phyloP scores from a whole-genome alignment of 2,329 filamentous ascomycete species.

The Esteya vermicola region DNA sequence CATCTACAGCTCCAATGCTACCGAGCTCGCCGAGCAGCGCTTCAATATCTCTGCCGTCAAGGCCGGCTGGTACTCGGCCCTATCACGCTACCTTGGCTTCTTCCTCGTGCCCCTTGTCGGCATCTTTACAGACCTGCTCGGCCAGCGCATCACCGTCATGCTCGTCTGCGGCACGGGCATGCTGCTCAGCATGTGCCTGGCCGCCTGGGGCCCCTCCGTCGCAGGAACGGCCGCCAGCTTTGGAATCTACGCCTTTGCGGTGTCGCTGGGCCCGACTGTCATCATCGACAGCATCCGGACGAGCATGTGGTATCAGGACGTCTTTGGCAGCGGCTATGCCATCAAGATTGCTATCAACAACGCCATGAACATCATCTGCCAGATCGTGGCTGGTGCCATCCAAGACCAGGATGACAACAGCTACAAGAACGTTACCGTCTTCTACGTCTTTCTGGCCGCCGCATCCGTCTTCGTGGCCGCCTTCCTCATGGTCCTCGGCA shows the following conservation, averaged over 20 bases:
- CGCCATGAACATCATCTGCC: constrained; percentile 45
- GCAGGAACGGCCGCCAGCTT: too few relatives aligned
- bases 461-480: constrained; percentile 28
- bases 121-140: constrained; percentile 19
- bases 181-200: constrained; percentile 36
- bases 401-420: constrained; percentile 43
- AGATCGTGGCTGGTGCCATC: constrained; percentile 40
- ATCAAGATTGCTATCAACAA: constrained; percentile 42
- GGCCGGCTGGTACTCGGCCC: constrained; percentile 46
- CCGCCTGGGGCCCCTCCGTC: constrained; percentile 40
- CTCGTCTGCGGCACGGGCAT: constrained; percentile 32
- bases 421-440: constrained; percentile 38
- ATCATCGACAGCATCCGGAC: constrained; percentile 5
- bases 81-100: constrained; percentile 40
- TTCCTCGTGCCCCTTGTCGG: constrained; percentile 43
- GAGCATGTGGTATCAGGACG: constrained; percentile 25
- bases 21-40: constrained; percentile 44
- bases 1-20: constrained; percentile 43
- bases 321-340: constrained; percentile 29
- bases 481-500: constrained; percentile 16
- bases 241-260: too few relatives aligned
- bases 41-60: constrained; percentile 37
- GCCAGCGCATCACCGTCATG: constrained; percentile 21
- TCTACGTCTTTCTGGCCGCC: constrained; percentile 40
- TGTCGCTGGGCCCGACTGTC: neutral